Base-by-base conservation (phyloP, 1,139 yeast species). In the Pichia sp. region DNA sequence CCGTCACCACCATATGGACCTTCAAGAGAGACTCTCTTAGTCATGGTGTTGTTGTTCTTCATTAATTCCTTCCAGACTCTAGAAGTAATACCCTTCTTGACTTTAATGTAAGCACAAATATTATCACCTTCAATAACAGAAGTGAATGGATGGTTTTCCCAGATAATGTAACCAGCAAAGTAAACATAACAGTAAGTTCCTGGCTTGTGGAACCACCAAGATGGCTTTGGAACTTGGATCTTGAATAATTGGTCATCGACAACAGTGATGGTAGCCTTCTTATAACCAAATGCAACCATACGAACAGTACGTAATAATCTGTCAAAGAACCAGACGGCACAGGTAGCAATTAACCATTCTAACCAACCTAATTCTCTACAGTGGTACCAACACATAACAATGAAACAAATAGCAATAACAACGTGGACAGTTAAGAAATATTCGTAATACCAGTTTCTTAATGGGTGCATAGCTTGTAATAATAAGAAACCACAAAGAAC, bases 1-100 rank as follows among this genome's bases (percentile, higher is more conserved):
- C 40, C 34, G 3, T 41, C 34, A 17, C 48, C 53, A 52, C 88
- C 85, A 57, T 83, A 83, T 0, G 89, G 87, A 0, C 89, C 89
- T 56, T 83, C 89, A 12, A 82, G 60, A 6, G 72, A 62, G 1
- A 79, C 72, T 44, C 59, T 64, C 35, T 52, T 52, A 6, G 46
- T 20, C 43, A 59, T 40, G 0, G 35, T 34, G n/a, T 57, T 56
- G 11, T 53, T 56, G 5, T 41, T 42, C 6, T 38, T 30, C 6
- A 27, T 4, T 3, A 57, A 63, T 51, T 69, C 46, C 19, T 54
- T 47, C 40, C 48, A 50, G 4, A 61, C 44, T 24, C 48, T 50
- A 2, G 40, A 38, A 1, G 66, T 62, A 37, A 60, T 50, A 27
- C 67, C 65, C 24, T 48, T 55, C 53, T 73, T 73, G 12, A 66